phyloP scores from a whole-genome alignment of 768 basidiomycete species.

The Mycena metata region DNA sequence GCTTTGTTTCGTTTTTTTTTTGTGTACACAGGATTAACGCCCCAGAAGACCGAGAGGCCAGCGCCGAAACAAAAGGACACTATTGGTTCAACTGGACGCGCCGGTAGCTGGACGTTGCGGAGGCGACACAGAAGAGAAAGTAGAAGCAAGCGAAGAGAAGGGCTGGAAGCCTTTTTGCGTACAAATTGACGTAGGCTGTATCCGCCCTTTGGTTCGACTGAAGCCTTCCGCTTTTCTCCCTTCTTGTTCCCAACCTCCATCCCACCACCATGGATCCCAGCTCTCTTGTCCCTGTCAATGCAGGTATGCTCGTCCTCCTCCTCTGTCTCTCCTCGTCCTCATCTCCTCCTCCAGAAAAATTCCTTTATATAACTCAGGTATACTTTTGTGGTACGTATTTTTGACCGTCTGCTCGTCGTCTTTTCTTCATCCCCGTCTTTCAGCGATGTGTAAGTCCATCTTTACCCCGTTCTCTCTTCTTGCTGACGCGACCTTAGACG shows the following conservation, averaged over 20 bases:
- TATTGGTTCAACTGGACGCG: neutral
- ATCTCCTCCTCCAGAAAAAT: slow-evolving; percentile 71
- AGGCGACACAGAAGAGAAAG: slow-evolving; percentile 32
- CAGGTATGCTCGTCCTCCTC: neutral
- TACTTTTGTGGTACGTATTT: slow-evolving; percentile 85
- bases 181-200: slow-evolving; percentile 31
- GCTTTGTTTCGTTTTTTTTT: too few species aligned
- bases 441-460: slow-evolving; percentile 77
- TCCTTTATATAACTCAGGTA: slow-evolving; percentile 76
- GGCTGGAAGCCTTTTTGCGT: slow-evolving; percentile 4
- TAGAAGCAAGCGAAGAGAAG: slow-evolving; percentile 35
- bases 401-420: slow-evolving; percentile 38
- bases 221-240: slow-evolving; percentile 30
- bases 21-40: too few species aligned
- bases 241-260: slow-evolving; percentile 41
- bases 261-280: slow-evolving; percentile 46
- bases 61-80: neutral
- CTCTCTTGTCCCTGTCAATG: slow-evolving; percentile 40
- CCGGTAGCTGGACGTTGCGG: slow-evolving; percentile 33
- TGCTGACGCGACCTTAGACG: slow-evolving; percentile 60
- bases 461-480: neutral
- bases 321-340: slow-evolving; percentile 42
- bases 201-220: slow-evolving; percentile 14
- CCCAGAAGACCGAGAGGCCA: too few species aligned
- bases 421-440: slow-evolving; percentile 49